Percentiles rank a stretch among this genome's conserved stretches.
These are phyloP conservation scores for Papiliotrema terrestris DNA, from an alignment of 1,284 basidiomycete species.

Conservation along the genomic window DNA sequence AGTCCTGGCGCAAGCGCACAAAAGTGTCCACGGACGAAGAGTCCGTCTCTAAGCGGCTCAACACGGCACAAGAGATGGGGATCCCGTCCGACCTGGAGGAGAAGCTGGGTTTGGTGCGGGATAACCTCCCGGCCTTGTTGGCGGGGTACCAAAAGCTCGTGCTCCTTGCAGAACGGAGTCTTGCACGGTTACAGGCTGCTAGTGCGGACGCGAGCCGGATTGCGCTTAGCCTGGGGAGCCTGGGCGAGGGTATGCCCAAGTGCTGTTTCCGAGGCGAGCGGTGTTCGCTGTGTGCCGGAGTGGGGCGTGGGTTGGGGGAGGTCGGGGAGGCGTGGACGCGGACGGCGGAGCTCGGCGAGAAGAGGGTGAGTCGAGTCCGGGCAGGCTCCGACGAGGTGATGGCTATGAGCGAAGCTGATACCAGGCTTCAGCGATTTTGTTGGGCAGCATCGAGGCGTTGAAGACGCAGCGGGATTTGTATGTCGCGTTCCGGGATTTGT, in stretches of 20 bases:
- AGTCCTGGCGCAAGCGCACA: constrained; percentile 70
- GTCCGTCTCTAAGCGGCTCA: constrained; percentile 71
- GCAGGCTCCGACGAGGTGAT: too few relatives aligned
- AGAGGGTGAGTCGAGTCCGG: constrained; percentile 58
- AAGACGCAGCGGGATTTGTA: constrained; percentile 84
- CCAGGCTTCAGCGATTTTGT: constrained; percentile 17
- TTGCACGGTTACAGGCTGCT: constrained; percentile 79
- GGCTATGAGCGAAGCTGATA: too few relatives aligned
- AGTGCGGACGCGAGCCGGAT: constrained; percentile 76
- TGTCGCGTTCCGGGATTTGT: constrained; percentile 75
- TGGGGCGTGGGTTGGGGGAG: constrained; percentile 66
- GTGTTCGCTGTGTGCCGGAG: constrained; percentile 75
- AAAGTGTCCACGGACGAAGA: constrained; percentile 75
- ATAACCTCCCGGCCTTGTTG: constrained; percentile 67
- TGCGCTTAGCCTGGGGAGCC: constrained; percentile 73
- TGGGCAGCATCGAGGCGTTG: constrained; percentile 33
- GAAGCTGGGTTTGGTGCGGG: constrained; percentile 70
- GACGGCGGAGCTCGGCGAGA: constrained; percentile 72
- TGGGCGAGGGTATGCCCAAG: constrained; percentile 58
- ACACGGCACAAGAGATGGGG: constrained; percentile 79
- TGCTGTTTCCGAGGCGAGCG: constrained; percentile 44
- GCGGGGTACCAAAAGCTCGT: constrained; percentile 83
- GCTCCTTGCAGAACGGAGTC: constrained; percentile 73
- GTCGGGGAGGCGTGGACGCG: constrained; percentile 67
- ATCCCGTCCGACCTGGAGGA: constrained; percentile 88